Evolutionary conservation across 805 yeast genomes (phyloP).

Genomic region (Zygosaccharomyces siamensis): DNA sequence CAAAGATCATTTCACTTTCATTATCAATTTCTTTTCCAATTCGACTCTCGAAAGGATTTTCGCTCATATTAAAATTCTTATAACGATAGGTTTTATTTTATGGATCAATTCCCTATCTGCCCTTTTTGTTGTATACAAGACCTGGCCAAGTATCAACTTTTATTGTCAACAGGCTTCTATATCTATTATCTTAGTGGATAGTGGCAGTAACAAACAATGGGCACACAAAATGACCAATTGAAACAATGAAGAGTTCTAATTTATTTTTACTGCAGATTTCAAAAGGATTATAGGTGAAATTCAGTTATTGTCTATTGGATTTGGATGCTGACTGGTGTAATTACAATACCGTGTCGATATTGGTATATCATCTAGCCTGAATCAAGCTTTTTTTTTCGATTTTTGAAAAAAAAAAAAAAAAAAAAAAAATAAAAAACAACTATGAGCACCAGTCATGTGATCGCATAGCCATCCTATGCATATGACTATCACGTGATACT

Average conservation of each 20-base stretch:
- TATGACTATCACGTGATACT: neutral
- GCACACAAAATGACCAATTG: neutral
- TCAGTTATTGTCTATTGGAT: neutral
- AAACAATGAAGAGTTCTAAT: neutral
- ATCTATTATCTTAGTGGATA: neutral
- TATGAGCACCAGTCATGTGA: neutral
- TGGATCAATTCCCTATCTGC: neutral
- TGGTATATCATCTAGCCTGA: neutral
- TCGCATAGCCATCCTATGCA: neutral
- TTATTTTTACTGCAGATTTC: neutral
- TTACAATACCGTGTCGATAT: neutral
- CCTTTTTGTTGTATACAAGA: neutral
- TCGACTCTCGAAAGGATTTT: conserved; percentile 33
- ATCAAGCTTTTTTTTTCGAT: neutral
- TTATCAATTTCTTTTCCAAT: conserved; percentile 5
- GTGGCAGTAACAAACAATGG: neutral
- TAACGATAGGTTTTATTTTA: neutral
- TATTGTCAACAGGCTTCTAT: neutral
- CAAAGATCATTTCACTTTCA: conserved; percentile 11
- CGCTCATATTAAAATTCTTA: conserved; percentile 22
- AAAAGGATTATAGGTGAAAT: neutral
- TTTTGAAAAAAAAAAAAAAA: neutral
- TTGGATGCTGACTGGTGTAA: neutral
- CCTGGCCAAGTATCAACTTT: neutral
- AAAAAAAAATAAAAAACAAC: neutral